phyloP scores from a whole-genome alignment of 2,329 filamentous ascomycete species.

The Talaromyces sp. region DNA sequence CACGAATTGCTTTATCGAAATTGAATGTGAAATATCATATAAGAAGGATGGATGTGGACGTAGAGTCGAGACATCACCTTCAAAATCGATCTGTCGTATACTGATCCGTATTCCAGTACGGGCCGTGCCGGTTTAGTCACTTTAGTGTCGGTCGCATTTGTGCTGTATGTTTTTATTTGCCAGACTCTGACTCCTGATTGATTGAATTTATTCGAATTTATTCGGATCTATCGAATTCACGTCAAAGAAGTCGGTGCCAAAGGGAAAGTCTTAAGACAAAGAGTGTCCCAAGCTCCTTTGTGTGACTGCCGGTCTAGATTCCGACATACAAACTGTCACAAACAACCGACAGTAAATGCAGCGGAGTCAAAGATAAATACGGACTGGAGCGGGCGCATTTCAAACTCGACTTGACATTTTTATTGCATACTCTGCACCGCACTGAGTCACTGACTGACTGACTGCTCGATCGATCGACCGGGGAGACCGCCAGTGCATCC shows the following conservation, averaged over 20 bases:
- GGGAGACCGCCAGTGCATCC: conserved; percentile 2
- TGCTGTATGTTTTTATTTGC: background rate
- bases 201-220: background rate
- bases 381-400: background rate
- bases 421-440: background rate
- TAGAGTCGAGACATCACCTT: background rate
- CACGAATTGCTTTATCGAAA: background rate
- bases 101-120: background rate
- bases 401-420: background rate
- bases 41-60: background rate
- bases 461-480: conserved; percentile 3
- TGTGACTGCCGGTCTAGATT: background rate
- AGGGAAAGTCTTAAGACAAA: background rate
- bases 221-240: background rate
- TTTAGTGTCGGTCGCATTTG: background rate
- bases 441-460: background rate
- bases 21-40: background rate
- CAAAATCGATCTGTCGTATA: conserved; percentile 14
- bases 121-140: conserved; percentile 1
- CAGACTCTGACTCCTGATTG: background rate
- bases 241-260: background rate
- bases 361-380: background rate
- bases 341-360: background rate
- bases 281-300: conserved; percentile 4
- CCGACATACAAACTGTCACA: background rate